Conservation (phyloP, 305 asterid genomes). For the Solanum hybrid region DNA sequence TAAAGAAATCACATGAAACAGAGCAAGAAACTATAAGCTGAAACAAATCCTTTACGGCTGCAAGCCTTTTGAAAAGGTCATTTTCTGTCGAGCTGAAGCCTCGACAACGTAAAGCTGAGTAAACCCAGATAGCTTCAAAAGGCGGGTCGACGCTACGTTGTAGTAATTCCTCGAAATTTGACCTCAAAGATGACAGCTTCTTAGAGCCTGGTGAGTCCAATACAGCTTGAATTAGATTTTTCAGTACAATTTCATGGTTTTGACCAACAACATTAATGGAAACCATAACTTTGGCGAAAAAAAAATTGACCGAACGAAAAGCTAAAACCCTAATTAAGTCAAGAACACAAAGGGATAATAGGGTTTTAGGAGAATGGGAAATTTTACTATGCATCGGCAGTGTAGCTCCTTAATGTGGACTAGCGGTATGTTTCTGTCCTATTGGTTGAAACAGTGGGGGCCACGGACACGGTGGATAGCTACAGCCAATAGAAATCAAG, state of each 20-base stretch:
- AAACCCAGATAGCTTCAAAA: slow-evolving; percentile 59
- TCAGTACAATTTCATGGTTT: slow-evolving; percentile 32
- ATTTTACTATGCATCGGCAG: neutral
- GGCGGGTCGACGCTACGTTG: slow-evolving; percentile 45
- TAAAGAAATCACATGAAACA: slow-evolving; percentile 33
- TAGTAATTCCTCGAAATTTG: slow-evolving; percentile 32
- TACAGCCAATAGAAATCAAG: slow-evolving; percentile 50
- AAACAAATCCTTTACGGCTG: slow-evolving; percentile 36
- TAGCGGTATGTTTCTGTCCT: neutral
- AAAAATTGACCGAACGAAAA: neutral
- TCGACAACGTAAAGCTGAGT: slow-evolving; percentile 33
- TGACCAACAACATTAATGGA: slow-evolving; percentile 22
- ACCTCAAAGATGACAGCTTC: slow-evolving; percentile 14
- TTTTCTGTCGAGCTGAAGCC: slow-evolving; percentile 7
- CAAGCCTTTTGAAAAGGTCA: slow-evolving; percentile 24
- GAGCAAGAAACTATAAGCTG: slow-evolving; percentile 46
- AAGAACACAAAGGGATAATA: neutral
- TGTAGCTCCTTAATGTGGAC: neutral
- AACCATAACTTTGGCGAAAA: slow-evolving; percentile 24
- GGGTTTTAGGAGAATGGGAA: neutral
- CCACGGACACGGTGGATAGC: slow-evolving; percentile 21
- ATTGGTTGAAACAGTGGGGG: neutral
- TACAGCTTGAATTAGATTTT: slow-evolving; percentile 32
- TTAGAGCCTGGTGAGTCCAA: slow-evolving; percentile 20
- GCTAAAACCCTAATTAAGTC: neutral